Evolutionary conservation across 352 stramenopile genomes (phyloP).

Genomic region (Pythium phragmitis): DNA sequence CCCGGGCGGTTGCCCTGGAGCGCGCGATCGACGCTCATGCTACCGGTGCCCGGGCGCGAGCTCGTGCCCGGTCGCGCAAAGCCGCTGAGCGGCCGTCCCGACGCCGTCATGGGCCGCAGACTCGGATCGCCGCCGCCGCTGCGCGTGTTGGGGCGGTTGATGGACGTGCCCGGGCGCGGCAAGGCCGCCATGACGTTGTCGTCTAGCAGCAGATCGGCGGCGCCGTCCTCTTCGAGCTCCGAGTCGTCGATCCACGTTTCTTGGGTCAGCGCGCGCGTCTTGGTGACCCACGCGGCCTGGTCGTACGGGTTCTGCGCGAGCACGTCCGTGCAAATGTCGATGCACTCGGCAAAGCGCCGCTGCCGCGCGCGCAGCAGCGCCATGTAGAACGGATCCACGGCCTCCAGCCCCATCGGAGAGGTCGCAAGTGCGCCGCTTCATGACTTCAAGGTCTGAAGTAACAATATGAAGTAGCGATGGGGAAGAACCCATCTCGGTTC

Average conservation of each 20-base stretch:
- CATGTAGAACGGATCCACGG: conserved; percentile 90
- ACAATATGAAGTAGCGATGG: conserved; percentile 23
- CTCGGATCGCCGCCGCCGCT: conserved; percentile 46
- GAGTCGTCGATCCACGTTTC: conserved; percentile 92
- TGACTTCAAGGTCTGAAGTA: conserved; percentile 34
- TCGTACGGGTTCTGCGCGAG: conserved; percentile 86
- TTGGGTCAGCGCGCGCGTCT: conserved; percentile 86
- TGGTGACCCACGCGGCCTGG: conserved; percentile 89
- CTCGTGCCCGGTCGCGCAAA: conserved; percentile 84
- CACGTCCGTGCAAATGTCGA: conserved; percentile 83
- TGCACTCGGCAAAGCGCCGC: conserved; percentile 77
- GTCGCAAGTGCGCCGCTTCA: conserved; percentile 4
- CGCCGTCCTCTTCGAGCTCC: conserved; percentile 90
- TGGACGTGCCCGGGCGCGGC: conserved; percentile 85
- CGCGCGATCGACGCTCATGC: conserved; percentile 75
- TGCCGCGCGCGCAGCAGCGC: conserved; percentile 75
- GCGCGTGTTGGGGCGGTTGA: conserved; percentile 81
- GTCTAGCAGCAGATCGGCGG: conserved; percentile 90
- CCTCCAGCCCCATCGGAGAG: conserved; percentile 35
- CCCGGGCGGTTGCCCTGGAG: conserved; percentile 73
- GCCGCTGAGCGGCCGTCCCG: conserved; percentile 81
- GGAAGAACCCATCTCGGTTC: neutral
- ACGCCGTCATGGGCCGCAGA: conserved; percentile 84
- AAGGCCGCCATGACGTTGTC: conserved; percentile 90
- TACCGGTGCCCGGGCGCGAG: conserved; percentile 61